Evolutionary conservation across 2,329 filamentous ascomycete species (phyloP).

Genomic region (Pseudogymnoascus sp.): DNA sequence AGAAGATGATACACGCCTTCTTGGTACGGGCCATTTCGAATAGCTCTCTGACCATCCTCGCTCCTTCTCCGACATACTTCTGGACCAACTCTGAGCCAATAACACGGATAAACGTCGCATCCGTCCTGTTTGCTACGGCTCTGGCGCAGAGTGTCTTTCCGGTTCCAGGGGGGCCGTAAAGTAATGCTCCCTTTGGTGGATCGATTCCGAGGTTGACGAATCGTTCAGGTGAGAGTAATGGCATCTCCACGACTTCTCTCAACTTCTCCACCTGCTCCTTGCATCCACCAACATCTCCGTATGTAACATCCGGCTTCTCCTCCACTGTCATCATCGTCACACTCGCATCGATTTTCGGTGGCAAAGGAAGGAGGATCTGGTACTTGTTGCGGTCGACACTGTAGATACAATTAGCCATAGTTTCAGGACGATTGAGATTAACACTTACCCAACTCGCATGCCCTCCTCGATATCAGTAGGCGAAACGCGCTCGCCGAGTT

Average conservation of each 20-base stretch:
- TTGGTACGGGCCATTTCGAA: constrained; percentile 99
- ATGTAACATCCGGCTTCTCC: constrained; percentile 98
- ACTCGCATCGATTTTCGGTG: constrained; percentile 96
- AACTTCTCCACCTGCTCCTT: constrained; percentile 99
- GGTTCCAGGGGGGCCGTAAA: constrained; percentile 96
- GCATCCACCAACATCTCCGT: constrained; percentile 96
- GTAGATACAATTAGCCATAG: constrained; percentile 18
- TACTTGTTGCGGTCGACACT: constrained; percentile 97
- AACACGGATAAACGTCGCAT: constrained; percentile 96
- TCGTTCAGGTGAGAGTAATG: constrained; percentile 86
- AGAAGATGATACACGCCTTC: constrained; percentile 99
- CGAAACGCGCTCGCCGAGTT: constrained; percentile 91
- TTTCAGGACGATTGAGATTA: constrained; percentile 13
- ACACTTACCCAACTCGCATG: constrained; percentile 78
- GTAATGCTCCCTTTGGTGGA: constrained; percentile 90
- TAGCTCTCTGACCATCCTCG: constrained; percentile 94
- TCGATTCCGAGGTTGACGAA: constrained; percentile 99
- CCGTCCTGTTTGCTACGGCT: constrained; percentile 94
- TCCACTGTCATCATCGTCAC: constrained; percentile 99
- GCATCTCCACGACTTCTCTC: constrained; percentile 97
- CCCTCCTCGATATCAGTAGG: constrained; percentile 99
- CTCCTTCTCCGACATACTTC: constrained; percentile 97
- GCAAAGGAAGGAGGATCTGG: constrained; percentile 91
- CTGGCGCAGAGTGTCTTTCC: constrained; percentile 97
- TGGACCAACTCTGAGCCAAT: constrained; percentile 97